phyloP scores from a whole-genome alignment of 305 asterid genomes.

The Solanum hybrid region DNA sequence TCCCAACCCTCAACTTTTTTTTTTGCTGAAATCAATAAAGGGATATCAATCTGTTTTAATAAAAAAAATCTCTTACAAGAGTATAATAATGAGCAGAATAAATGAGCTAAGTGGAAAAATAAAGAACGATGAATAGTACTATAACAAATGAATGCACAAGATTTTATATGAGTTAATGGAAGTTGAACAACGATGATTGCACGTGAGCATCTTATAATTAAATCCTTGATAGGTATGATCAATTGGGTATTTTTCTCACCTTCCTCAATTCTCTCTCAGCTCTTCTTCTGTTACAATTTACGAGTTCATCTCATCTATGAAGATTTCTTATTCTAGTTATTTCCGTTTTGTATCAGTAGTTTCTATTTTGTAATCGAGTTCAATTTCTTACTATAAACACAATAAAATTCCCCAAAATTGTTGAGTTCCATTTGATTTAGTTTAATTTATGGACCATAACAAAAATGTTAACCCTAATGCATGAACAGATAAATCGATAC shows the following conservation, averaged over 20 bases:
- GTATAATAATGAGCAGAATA: background rate
- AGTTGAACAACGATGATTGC: accelerated
- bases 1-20: background rate
- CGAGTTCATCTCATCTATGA: background rate
- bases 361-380: background rate
- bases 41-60: background rate
- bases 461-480: background rate
- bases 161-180: background rate
- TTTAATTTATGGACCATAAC: background rate
- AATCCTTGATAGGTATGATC: background rate
- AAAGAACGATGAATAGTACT: background rate
- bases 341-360: background rate
- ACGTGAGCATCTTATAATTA: background rate
- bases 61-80: no score
- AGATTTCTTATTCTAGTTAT: background rate
- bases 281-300: background rate
- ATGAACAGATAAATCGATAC: background rate
- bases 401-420: background rate
- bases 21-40: no score
- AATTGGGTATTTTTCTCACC: background rate
- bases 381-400: background rate
- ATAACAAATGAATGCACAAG: background rate
- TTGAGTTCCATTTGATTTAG: background rate
- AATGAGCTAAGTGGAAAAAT: background rate
- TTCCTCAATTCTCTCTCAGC: background rate